Evolutionary conservation across 2,329 filamentous ascomycete species (phyloP).

Genomic region (Curvularia lunata): DNA sequence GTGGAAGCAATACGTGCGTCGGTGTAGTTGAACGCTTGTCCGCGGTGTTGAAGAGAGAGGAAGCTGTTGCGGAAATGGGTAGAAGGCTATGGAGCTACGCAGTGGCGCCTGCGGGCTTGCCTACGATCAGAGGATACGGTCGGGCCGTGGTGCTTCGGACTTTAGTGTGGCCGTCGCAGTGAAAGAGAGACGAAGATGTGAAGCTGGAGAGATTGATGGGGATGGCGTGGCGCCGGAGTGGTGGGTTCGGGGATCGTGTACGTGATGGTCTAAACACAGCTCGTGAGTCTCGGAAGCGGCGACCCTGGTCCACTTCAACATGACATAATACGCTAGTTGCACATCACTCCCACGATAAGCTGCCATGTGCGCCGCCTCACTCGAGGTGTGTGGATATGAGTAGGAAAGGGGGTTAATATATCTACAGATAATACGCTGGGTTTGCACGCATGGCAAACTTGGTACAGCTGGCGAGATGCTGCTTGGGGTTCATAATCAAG

Average conservation of each 20-base stretch:
- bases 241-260: slow-evolving; percentile 34
- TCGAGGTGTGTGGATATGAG: neutral
- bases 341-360: slow-evolving; percentile 21
- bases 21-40: slow-evolving; percentile 20
- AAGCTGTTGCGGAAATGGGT: slow-evolving; percentile 40
- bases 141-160: slow-evolving; percentile 21
- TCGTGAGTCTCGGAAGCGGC: slow-evolving; percentile 29
- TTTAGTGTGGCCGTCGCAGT: slow-evolving; percentile 22
- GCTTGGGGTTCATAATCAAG: too few species aligned
- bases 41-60: slow-evolving; percentile 31
- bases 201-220: slow-evolving; percentile 37
- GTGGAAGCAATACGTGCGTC: slow-evolving; percentile 15
- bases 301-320: slow-evolving; percentile 24
- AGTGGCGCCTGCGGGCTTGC: slow-evolving; percentile 41
- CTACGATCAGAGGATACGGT: slow-evolving; percentile 9
- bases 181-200: slow-evolving; percentile 42
- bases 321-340: slow-evolving; percentile 27
- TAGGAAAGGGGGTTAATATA: neutral
- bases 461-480: neutral
- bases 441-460: neutral
- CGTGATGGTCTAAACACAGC: slow-evolving; percentile 35
- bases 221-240: slow-evolving; percentile 41
- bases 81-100: slow-evolving; percentile 47
- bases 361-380: slow-evolving; percentile 7
- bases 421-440: neutral